These are phyloP conservation scores for Metahyphopichia silvanorum DNA, from an alignment of 805 yeast species.

Conservation along the genomic window DNA sequence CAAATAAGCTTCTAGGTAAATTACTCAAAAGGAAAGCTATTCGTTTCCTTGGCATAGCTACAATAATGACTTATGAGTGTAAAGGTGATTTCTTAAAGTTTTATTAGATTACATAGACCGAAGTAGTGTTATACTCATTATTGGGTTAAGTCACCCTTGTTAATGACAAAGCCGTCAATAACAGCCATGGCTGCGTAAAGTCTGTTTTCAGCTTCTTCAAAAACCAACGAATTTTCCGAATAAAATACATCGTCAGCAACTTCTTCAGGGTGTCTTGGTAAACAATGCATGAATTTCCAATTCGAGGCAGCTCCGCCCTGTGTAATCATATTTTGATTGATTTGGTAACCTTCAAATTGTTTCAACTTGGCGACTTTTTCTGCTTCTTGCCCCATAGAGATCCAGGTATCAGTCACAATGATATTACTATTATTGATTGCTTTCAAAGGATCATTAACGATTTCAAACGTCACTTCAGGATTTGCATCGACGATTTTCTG, in stretches of 20 bases:
- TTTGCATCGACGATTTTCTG: slow-evolving; percentile 51
- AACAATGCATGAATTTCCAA: slow-evolving; percentile 96
- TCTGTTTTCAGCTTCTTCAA: slow-evolving; percentile 95
- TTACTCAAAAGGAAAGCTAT: too few relatives aligned
- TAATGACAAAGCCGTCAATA: slow-evolving; percentile 82
- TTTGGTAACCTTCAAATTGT: slow-evolving; percentile 86
- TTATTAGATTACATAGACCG: too few relatives aligned
- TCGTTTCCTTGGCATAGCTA: too few relatives aligned
- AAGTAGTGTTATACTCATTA: too few relatives aligned
- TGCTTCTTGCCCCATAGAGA: slow-evolving; percentile 96
- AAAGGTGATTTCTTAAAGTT: too few relatives aligned
- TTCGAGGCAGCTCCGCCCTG: slow-evolving; percentile 55
- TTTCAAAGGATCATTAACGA: slow-evolving; percentile 67
- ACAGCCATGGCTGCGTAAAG: slow-evolving; percentile 95
- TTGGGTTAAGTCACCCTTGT: slow-evolving; percentile 72
- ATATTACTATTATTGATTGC: slow-evolving; percentile 78
- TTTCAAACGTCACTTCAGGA: slow-evolving; percentile 43
- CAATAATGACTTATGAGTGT: too few relatives aligned
- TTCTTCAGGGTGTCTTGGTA: slow-evolving; percentile 94
- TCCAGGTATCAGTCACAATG: slow-evolving; percentile 93
- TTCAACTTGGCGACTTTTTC: slow-evolving; percentile 68
- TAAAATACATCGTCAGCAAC: slow-evolving; percentile 93
- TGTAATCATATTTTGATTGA: slow-evolving; percentile 60
- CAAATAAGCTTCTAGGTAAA: too few relatives aligned
- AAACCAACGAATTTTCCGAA: slow-evolving; percentile 74